phyloP scores from a whole-genome alignment of 805 yeast genomes.

The Priceomyces castillae region DNA sequence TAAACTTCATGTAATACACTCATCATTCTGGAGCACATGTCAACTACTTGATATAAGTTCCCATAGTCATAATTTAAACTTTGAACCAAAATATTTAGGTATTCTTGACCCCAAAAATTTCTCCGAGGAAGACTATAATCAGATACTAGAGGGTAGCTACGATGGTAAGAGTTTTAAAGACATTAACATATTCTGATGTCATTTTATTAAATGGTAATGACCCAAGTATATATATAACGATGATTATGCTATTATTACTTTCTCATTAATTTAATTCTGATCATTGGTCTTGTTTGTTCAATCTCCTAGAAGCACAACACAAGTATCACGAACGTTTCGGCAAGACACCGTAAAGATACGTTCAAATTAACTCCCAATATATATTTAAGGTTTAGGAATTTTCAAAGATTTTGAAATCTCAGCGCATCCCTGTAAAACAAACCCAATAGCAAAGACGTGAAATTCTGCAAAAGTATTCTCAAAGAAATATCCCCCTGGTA shows the following conservation, averaged over 20 bases:
- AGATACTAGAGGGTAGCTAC: conserved; percentile 27
- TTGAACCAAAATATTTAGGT: conserved; percentile 27
- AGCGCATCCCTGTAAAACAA: conserved; percentile 79
- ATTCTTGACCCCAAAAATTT: conserved; percentile 39
- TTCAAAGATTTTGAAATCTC: conserved; percentile 89
- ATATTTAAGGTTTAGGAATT: conserved; percentile 76
- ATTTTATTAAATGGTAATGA: too few species aligned
- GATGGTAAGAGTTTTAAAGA: conserved; percentile 21
- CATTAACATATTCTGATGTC: conserved; percentile 8
- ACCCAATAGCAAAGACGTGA: conserved; percentile 66
- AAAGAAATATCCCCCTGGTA: conserved; percentile 67
- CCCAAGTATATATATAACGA: too few species aligned
- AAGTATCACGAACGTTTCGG: too few species aligned
- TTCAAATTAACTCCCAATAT: not conserved
- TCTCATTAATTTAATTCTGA: too few species aligned
- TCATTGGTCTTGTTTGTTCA: too few species aligned
- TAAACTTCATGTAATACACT: conserved; percentile 27
- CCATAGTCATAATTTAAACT: conserved; percentile 26
- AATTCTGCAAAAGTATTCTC: conserved; percentile 61
- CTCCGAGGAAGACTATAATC: conserved; percentile 20
- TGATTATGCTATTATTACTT: too few species aligned
- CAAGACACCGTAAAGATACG: too few species aligned
- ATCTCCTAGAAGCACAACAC: too few species aligned
- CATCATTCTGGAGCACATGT: conserved; percentile 39
- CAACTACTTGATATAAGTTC: conserved; percentile 27